These are phyloP conservation scores for Starmerella gropengiesseri DNA, from an alignment of 805 yeast species.

Conservation along the genomic window DNA sequence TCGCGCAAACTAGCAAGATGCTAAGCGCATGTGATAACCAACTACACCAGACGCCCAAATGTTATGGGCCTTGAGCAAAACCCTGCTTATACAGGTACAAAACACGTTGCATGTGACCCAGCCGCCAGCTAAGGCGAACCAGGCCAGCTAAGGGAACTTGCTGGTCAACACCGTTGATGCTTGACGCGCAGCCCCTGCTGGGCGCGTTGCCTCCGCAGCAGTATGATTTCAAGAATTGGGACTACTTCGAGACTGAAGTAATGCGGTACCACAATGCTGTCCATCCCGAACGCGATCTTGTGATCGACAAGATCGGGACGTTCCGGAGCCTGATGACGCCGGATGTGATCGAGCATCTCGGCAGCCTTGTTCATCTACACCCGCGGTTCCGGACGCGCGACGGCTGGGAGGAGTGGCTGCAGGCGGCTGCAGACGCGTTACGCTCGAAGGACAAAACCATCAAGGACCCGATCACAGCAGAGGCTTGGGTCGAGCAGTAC, in stretches of 20 bases:
- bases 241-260: not conserved
- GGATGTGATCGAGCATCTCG: not conserved
- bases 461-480: not conserved
- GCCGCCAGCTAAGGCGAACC: too few relatives aligned
- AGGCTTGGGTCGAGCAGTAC: not conserved
- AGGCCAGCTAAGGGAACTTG: too few relatives aligned
- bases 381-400: not conserved
- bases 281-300: not conserved
- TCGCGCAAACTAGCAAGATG: slow-evolving; percentile 20
- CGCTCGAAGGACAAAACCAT: not conserved
- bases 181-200: not conserved
- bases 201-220: not conserved
- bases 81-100: too few relatives aligned
- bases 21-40: slow-evolving; percentile 25
- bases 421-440: not conserved
- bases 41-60: slow-evolving; percentile 22
- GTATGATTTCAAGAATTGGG: not conserved
- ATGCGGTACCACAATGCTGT: not conserved
- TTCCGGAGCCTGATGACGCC: not conserved
- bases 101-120: too few relatives aligned
- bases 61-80: not conserved
- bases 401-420: slow-evolving; percentile 1
- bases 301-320: not conserved
- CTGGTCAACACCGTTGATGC: too few relatives aligned
- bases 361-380: not conserved